Evolutionary conservation across 2,329 filamentous ascomycete genomes (phyloP).

Genomic region (Gaeumannomyces tritici): DNA sequence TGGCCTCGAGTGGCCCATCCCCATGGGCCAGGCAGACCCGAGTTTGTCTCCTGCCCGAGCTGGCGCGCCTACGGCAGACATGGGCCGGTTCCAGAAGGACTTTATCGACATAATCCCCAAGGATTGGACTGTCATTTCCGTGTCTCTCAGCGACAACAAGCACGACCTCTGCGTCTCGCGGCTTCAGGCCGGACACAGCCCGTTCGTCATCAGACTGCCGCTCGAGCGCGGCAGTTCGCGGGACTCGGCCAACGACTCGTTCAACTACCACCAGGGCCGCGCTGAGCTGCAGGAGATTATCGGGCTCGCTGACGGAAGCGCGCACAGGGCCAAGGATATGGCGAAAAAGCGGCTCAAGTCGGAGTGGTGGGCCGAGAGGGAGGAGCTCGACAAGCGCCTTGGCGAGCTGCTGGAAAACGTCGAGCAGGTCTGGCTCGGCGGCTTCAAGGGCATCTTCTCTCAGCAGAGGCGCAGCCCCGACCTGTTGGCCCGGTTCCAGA

Average conservation of each 20-base stretch:
- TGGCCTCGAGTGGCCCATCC: slow-evolving; percentile 24
- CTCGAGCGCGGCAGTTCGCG: slow-evolving; percentile 73
- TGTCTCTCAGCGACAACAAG: slow-evolving; percentile 71
- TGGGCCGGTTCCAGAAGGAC: slow-evolving; percentile 61
- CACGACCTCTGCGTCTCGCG: slow-evolving; percentile 88
- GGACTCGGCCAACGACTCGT: slow-evolving; percentile 67
- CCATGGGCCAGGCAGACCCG: slow-evolving; percentile 12
- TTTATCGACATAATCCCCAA: slow-evolving; percentile 80
- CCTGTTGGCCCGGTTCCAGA: slow-evolving; percentile 65
- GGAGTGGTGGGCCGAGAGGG: slow-evolving; percentile 84
- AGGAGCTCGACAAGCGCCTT: slow-evolving; percentile 68
- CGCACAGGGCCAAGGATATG: slow-evolving; percentile 63
- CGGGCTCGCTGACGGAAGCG: slow-evolving; percentile 69
- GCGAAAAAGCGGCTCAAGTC: slow-evolving; percentile 64
- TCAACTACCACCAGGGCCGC: slow-evolving; percentile 73
- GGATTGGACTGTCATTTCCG: slow-evolving; percentile 76
- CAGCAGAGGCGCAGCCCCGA: slow-evolving; percentile 50
- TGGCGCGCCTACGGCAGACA: slow-evolving; percentile 23
- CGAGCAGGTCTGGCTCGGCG: slow-evolving; percentile 89
- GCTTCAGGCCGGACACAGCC: slow-evolving; percentile 62
- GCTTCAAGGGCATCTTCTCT: slow-evolving; percentile 90
- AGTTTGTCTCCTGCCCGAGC: not conserved
- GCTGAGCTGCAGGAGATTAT: slow-evolving; percentile 78
- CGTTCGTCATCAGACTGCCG: slow-evolving; percentile 80
- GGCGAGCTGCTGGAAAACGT: slow-evolving; percentile 74